Evolutionary conservation across 148 eudicot genomes (phyloP), one percentile per base, ranked within the genome.

Genomic region (Cornus suecica): DNA sequence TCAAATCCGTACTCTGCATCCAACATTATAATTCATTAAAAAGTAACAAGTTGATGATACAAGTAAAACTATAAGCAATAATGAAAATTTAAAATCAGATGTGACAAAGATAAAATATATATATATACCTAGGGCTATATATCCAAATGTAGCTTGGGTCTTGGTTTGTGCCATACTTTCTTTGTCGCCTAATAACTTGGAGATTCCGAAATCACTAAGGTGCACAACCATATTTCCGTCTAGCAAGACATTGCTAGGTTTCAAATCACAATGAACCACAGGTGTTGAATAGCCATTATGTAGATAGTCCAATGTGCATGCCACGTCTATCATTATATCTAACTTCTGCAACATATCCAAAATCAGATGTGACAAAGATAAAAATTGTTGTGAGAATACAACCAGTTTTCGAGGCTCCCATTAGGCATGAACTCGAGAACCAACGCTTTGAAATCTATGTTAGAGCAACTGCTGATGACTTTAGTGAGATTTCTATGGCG

Each of bases 331-430:
- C 70, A 68, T 37, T 28, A 65, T 29, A 1, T 30, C n/a, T 13
- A 65, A 13, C 6, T 41, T 65, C 8, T 65, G 68, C 22, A 32
- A n/a, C 0, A 23, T 8, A 68, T 68, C 70, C 51, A 68, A 68
- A 22, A n/a, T n/a, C n/a, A n/a, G n/a, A n/a, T n/a, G n/a, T n/a
- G n/a, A n/a, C n/a, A n/a, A n/a, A n/a, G n/a, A n/a, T n/a, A n/a
- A n/a, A 8, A n/a, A 5, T 37, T 5, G 26, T 22, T 22, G 25
- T 37, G 25, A 20, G 52, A 37, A 68, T 68, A 37, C 51, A 68
- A 22, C 70, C 70, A 68, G 13, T 37, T 68, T 6, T 68, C 70
- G 2, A 68, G 70, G 10, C 70, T 68, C 27, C 70, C 70, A 34
- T 68, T 68, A 10, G 70, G 70, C 70, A 68, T 68, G 70, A 20